Evolutionary conservation across 1,139 yeast genomes (phyloP).

Genomic region (Candida anutae): DNA sequence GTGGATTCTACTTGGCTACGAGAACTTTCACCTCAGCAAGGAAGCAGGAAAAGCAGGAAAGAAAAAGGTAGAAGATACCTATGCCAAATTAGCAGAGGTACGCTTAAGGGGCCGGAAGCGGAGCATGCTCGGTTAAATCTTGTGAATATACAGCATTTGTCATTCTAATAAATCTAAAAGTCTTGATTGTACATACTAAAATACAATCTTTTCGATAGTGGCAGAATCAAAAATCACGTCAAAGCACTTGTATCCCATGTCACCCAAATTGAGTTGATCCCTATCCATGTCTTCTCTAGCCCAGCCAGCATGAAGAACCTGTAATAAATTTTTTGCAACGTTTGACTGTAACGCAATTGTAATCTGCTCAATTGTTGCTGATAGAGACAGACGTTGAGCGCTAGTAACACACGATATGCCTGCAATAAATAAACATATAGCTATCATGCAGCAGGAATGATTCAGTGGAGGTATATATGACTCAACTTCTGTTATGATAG

Average conservation of each 20-base stretch:
- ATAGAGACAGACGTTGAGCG: constrained; percentile 13
- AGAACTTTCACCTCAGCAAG: constrained; percentile 24
- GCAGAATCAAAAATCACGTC: constrained; percentile 10
- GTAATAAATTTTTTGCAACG: constrained; percentile 7
- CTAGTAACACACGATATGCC: constrained; percentile 17
- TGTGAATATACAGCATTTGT: too few species aligned
- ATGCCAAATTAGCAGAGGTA: constrained; percentile 69
- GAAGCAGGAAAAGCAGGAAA: constrained; percentile 20
- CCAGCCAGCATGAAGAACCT: constrained; percentile 7
- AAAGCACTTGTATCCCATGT: constrained; percentile 9
- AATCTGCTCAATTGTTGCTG: constrained; percentile 10
- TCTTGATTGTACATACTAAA: too few species aligned
- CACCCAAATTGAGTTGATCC: constrained; percentile 6
- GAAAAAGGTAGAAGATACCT: constrained; percentile 46
- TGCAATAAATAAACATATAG: constrained; percentile 17
- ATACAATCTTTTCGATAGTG: constrained; percentile 8
- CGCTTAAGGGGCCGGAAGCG: constrained; percentile 90
- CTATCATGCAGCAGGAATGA: constrained; percentile 11
- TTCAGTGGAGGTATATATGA: constrained; percentile 9
- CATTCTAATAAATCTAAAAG: too few species aligned
- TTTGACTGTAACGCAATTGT: constrained; percentile 5
- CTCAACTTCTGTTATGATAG: constrained; percentile 12
- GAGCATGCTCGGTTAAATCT: constrained; percentile 74
- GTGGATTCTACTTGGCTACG: constrained; percentile 74
- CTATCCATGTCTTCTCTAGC: constrained; percentile 6